A percentile compares a stretch with the other conserved stretches of the same genome.
Conservation (phyloP, 2,329 filamentous ascomycete genomes). For the Aureobasidium pullulans region DNA sequence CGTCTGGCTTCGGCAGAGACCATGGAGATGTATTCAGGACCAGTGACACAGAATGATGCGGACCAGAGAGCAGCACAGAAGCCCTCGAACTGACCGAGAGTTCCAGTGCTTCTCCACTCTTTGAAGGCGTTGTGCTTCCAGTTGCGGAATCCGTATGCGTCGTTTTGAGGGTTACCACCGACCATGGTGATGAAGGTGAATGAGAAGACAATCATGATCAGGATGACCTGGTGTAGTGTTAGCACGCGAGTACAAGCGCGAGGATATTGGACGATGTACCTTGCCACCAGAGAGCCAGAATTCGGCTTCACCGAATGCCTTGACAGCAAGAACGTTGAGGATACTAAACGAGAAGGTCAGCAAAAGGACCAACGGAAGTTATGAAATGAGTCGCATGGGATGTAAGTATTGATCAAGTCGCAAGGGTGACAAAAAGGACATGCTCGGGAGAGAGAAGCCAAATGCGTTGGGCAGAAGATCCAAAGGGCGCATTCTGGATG, state of each 20-base stretch:
- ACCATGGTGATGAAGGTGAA: constrained; percentile 22
- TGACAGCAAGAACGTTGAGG: constrained; percentile 38
- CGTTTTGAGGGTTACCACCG: constrained; percentile 27
- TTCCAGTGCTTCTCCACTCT: constrained; percentile 19
- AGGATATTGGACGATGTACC: not conserved
- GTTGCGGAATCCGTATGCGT: constrained; percentile 38
- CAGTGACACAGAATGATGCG: constrained; percentile 40
- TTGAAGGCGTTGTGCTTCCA: constrained; percentile 26
- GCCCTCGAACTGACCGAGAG: constrained; percentile 22
- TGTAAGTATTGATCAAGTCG: not conserved
- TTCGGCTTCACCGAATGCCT: constrained; percentile 36
- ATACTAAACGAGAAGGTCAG: constrained; percentile 16
- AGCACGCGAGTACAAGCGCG: too few relatives aligned
- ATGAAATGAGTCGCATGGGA: not conserved
- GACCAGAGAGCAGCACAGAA: constrained; percentile 28
- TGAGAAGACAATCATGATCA: constrained; percentile 34
- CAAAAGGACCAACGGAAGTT: not conserved
- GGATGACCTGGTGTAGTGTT: constrained; percentile 21
- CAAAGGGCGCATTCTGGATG: too few relatives aligned
- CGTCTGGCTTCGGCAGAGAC: constrained; percentile 42
- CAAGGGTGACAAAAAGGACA: not conserved
- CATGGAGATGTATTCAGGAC: constrained; percentile 44
- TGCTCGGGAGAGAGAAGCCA: too few relatives aligned
- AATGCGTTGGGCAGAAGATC: too few relatives aligned
- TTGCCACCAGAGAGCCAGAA: constrained; percentile 45